Percentiles rank a stretch among this genome's conserved stretches.
phyloP scores from a whole-genome alignment of 768 basidiomycete species.

The Russula dissimulans region DNA sequence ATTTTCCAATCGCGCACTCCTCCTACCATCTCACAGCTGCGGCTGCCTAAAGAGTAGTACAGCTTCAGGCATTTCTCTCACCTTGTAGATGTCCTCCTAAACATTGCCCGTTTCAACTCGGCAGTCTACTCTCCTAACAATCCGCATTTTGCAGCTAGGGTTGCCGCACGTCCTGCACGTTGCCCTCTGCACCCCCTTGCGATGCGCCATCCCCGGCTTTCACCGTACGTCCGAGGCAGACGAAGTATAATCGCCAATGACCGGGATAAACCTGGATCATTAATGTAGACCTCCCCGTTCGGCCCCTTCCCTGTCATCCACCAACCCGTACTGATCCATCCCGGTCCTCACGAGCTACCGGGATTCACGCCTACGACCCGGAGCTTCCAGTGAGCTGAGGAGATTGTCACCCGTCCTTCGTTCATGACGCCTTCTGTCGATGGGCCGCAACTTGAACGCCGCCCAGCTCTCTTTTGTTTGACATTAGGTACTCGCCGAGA shows the following conservation, averaged over 20 bases:
- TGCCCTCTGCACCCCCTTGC: constrained; percentile 5
- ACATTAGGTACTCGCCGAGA: background rate
- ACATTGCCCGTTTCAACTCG: background rate
- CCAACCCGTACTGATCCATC: background rate
- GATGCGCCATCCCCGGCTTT: background rate
- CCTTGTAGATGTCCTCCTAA: too few relatives aligned
- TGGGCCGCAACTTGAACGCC: background rate
- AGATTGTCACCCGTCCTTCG: background rate
- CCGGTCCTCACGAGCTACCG: background rate
- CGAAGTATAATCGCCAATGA: background rate
- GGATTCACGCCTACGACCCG: background rate
- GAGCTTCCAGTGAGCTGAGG: background rate
- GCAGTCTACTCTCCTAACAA: background rate
- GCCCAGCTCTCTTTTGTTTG: constrained; percentile 6
- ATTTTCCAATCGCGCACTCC: background rate
- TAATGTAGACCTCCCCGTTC: background rate
- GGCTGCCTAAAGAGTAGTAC: background rate
- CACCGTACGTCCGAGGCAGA: background rate
- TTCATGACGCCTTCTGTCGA: too few relatives aligned
- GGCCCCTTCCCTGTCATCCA: background rate
- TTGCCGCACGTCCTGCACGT: constrained; percentile 14
- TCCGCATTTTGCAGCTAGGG: background rate
- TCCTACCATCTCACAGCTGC: too few relatives aligned
- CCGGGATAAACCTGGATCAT: constrained; percentile 8
- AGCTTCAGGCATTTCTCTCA: background rate